Conservation (phyloP, 768 basidiomycete species). For the Boletus rufocinnamomeus region DNA sequence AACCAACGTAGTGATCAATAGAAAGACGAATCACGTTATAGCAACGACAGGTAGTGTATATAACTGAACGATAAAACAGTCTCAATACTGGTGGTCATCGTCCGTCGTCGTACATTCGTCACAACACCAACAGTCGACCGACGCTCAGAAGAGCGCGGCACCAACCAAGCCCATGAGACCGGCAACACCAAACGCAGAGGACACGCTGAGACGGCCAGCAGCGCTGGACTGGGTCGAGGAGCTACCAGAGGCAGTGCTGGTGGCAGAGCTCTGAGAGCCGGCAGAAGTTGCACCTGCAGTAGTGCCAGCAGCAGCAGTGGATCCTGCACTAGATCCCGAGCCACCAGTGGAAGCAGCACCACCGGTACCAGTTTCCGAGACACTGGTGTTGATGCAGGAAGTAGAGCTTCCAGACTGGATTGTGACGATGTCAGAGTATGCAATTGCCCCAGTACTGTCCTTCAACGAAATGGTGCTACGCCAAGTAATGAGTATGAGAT, state of each 20-base stretch:
- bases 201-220: slow-evolving; percentile 31
- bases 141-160: slow-evolving; percentile 45
- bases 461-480: slow-evolving; percentile 56
- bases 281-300: neutral
- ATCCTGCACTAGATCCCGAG: slow-evolving; percentile 6
- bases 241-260: slow-evolving; percentile 27
- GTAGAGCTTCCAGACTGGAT: slow-evolving; percentile 40
- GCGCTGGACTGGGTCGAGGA: slow-evolving; percentile 33
- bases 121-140: neutral
- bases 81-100: slow-evolving; percentile 9
- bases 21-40: slow-evolving; percentile 9
- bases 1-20: slow-evolving; percentile 18
- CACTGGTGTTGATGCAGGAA: slow-evolving; percentile 31
- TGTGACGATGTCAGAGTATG: slow-evolving; percentile 54
- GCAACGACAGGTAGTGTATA: slow-evolving; percentile 23
- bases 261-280: slow-evolving; percentile 5
- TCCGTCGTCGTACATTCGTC: slow-evolving; percentile 20
- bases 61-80: slow-evolving; percentile 18
- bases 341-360: slow-evolving; percentile 6
- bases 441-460: slow-evolving; percentile 55
- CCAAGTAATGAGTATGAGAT: neutral
- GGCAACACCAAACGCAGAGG: slow-evolving; percentile 46
- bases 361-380: neutral
- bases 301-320: neutral
- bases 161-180: slow-evolving; percentile 54